These are phyloP conservation scores for Striga asiatica DNA, from an alignment of 257 asterid species.

Conservation along the genomic window DNA sequence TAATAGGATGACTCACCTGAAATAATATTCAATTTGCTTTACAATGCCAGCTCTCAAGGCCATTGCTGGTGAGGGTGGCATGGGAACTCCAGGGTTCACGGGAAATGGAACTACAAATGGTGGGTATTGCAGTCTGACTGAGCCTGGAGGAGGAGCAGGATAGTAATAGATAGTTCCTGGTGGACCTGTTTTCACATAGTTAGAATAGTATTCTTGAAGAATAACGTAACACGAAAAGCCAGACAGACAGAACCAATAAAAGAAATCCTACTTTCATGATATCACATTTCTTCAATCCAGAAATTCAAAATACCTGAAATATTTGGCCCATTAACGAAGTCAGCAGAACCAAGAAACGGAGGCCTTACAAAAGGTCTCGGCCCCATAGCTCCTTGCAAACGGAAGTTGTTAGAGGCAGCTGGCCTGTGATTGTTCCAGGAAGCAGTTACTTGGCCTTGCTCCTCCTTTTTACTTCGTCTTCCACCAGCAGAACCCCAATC, in stretches of 20 bases:
- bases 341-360: conserved; percentile 37
- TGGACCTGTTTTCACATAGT: conserved; percentile 38
- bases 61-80: conserved; percentile 35
- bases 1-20: conserved; percentile 46
- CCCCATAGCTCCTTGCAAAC: conserved; percentile 45
- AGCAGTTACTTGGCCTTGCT: conserved; percentile 28
- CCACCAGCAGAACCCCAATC: conserved; percentile 43
- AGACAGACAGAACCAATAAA: no score
- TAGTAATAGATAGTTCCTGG: conserved; percentile 55
- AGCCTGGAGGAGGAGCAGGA: conserved; percentile 54
- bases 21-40: conserved; percentile 90
- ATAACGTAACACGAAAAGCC: no score
- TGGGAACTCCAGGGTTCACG: conserved; percentile 44
- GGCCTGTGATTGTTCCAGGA: conserved; percentile 41
- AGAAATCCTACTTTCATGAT: not conserved
- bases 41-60: conserved; percentile 43
- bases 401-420: conserved; percentile 32
- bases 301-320: conserved; percentile 57
- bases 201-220: no score
- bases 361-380: conserved; percentile 56
- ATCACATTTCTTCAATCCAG: no score
- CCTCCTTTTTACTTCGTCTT: conserved; percentile 39
- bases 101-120: conserved; percentile 51
- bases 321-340: conserved; percentile 50
- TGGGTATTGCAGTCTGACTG: conserved; percentile 53